Conservation (phyloP, 2,329 filamentous ascomycete genomes). For the Aspergillus sp. region DNA sequence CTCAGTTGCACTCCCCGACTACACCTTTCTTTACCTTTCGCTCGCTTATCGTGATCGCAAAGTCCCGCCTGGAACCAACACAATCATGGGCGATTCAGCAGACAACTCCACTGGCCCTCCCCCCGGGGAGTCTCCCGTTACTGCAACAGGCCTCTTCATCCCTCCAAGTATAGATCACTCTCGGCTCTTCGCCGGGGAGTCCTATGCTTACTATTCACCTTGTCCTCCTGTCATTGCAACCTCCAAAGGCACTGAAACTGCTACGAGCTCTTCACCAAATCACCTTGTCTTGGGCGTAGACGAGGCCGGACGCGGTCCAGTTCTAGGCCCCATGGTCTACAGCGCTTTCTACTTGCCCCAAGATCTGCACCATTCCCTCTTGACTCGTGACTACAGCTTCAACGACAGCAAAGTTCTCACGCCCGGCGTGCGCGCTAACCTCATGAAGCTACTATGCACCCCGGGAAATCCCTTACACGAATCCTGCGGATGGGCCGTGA, state of each 20-base stretch:
- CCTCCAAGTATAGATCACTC: constrained; percentile 67
- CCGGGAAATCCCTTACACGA: constrained; percentile 58
- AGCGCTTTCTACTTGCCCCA: constrained; percentile 70
- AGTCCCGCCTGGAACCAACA: background rate
- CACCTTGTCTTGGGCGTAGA: constrained; percentile 75
- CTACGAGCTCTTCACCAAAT: background rate
- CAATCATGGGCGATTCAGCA: background rate
- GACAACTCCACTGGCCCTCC: constrained; percentile 24
- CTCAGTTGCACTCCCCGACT: background rate
- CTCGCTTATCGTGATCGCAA: background rate
- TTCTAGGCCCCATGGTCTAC: constrained; percentile 77
- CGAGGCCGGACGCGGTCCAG: constrained; percentile 89
- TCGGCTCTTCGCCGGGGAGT: constrained; percentile 63
- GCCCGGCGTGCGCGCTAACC: constrained; percentile 70
- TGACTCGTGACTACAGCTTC: constrained; percentile 79
- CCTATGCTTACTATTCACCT: constrained; percentile 72
- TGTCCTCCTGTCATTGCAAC: constrained; percentile 63
- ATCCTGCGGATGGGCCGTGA: constrained; percentile 80
- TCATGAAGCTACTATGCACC: constrained; percentile 74
- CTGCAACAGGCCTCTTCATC: constrained; percentile 53
- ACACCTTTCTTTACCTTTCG: background rate
- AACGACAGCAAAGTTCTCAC: constrained; percentile 94
- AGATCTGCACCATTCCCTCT: constrained; percentile 67
- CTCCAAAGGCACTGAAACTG: background rate
- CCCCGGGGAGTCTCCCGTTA: constrained; percentile 37